Base-by-base conservation (phyloP, 352 stramenopile genomes). In the Phytophthora podocarpi region DNA sequence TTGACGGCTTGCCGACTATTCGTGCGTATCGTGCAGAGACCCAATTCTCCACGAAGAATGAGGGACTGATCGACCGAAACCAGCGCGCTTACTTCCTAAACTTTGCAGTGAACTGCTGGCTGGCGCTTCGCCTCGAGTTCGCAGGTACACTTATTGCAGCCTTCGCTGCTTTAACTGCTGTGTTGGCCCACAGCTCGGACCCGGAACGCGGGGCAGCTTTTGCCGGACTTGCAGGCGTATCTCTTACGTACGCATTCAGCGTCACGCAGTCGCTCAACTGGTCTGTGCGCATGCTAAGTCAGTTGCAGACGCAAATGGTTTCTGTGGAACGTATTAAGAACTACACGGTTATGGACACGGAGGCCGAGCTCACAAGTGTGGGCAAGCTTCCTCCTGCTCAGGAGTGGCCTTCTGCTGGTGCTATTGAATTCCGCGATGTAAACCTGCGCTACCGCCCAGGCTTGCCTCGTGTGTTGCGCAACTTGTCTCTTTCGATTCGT, bases 1-100 rank as follows among this genome's bases (percentile, higher is more conserved):
- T 99, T 8, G 88, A 94, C 51, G 98, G 98, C 18, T 80, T 99
- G 12, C 64, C 91, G 3, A 99, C 93, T 3, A 99, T 99, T 31
- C 90, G 97, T 59, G 85, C 89, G 0, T 96, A 84, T 49, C 64
- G 54, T 28, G 80, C 70, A 4, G 80, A 88, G 41, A 54, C 64
- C 16, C 64, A 82, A 30, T 91, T 90, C 52, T 67, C 70, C 8
- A 63, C 54, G 11, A 82, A 78, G 49, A 89, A 86, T 50, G 64
- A 85, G 41, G 42, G 65, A 8, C 60, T 87, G 28, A 50, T 94
- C 3, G 83, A 91, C 36, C 66, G 70, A 23, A 89, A 92, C 67
- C 76, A 89, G 56, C 78, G 81, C 26, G 82, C 78, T 15, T 91
- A 88, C 50, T 91, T 92, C 20, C 51, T 92, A 2, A 89, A 91